These are phyloP conservation scores for Cytospora piceicola DNA, from an alignment of 2,329 filamentous ascomycete species.

Conservation along the genomic window DNA sequence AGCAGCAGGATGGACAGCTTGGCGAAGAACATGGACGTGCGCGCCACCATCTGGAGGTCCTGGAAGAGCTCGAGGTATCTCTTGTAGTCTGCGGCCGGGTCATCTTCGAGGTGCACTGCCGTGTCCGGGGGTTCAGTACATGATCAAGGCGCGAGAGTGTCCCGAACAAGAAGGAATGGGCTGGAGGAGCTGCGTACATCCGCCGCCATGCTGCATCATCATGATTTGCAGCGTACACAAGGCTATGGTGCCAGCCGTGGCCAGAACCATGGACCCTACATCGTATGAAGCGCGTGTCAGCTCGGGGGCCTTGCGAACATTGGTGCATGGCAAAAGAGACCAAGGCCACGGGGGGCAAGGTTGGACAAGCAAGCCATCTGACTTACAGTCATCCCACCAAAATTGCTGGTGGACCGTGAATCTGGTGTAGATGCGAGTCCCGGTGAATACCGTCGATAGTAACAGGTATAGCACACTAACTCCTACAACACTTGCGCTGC, in stretches of 20 bases:
- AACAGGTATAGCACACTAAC: slow-evolving; percentile 3
- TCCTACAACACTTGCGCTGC: slow-evolving; percentile 2
- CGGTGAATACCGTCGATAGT: slow-evolving; percentile 21
- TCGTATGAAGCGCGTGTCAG: slow-evolving; percentile 4
- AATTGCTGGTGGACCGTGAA: slow-evolving; percentile 34
- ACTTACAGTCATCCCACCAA: slow-evolving; percentile 38
- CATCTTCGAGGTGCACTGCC: slow-evolving; percentile 26
- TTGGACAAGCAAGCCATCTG: not conserved
- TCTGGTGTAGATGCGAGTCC: slow-evolving; percentile 32
- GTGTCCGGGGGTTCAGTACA: not conserved
- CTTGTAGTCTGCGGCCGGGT: slow-evolving; percentile 29
- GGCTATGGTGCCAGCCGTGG: slow-evolving; percentile 32
- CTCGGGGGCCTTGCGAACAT: not conserved
- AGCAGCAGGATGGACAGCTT: slow-evolving; percentile 39
- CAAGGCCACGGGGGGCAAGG: not conserved
- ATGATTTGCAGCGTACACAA: slow-evolving; percentile 31
- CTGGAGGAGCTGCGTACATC: not conserved
- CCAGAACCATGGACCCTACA: slow-evolving; percentile 33
- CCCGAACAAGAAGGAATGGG: not conserved
- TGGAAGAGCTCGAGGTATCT: slow-evolving; percentile 32
- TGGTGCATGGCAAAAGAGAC: not conserved
- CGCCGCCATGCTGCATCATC: slow-evolving; percentile 32
- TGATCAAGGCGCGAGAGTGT: not conserved
- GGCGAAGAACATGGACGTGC: slow-evolving; percentile 36
- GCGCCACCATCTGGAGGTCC: slow-evolving; percentile 34